Conservation (phyloP, 106 monocot species). For the Chionographis japonica region DNA sequence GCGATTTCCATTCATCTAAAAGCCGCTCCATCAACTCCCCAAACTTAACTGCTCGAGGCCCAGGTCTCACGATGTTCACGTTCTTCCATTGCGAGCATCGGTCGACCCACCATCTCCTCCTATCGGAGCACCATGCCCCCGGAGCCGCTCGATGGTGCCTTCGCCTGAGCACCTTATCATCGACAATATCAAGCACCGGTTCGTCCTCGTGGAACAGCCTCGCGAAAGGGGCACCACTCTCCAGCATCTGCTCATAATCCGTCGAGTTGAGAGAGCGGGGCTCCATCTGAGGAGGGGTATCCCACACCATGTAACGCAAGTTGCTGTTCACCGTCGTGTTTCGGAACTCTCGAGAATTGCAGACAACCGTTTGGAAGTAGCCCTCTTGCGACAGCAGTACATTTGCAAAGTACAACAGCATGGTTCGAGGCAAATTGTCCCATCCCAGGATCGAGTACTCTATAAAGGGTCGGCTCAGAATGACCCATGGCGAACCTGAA, state of each 20-base stretch:
- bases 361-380: slow-evolving; percentile 58
- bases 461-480: slow-evolving; percentile 52
- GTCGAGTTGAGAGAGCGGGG: slow-evolving; percentile 44
- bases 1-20: slow-evolving; percentile 21
- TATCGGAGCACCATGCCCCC: slow-evolving; percentile 53
- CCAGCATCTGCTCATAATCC: slow-evolving; percentile 24
- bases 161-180: slow-evolving; percentile 31
- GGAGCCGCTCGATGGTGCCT: slow-evolving; percentile 26
- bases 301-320: slow-evolving; percentile 53
- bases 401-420: slow-evolving; percentile 67
- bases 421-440: slow-evolving; percentile 61
- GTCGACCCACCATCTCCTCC: slow-evolving; percentile 34
- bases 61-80: slow-evolving; percentile 36
- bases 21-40: slow-evolving; percentile 14
- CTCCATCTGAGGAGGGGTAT: slow-evolving; percentile 43
- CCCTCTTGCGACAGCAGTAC: slow-evolving; percentile 46
- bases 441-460: slow-evolving; percentile 55
- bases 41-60: slow-evolving; percentile 22
- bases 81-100: slow-evolving; percentile 52
- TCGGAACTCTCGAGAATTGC: slow-evolving; percentile 52
- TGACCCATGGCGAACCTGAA: slow-evolving; percentile 90
- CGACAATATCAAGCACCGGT: slow-evolving; percentile 42
- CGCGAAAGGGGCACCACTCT: slow-evolving; percentile 44
- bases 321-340: slow-evolving; percentile 54
- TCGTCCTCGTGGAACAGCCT: slow-evolving; percentile 39